Evolutionary conservation across 1,139 yeast genomes (phyloP).

Genomic region (Torulaspora globosa): DNA sequence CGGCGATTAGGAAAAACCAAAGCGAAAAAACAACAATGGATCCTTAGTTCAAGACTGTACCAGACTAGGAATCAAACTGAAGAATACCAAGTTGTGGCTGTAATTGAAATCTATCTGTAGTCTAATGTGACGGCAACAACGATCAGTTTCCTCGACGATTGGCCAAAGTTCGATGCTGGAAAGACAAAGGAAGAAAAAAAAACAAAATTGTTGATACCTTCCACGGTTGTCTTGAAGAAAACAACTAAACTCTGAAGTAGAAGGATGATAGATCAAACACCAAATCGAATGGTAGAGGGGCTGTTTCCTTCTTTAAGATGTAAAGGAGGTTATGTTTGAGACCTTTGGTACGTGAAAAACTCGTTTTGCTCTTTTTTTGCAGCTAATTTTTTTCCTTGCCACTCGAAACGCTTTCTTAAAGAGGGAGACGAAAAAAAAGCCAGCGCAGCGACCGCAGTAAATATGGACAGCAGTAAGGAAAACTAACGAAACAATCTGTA

Average conservation of each 20-base stretch:
- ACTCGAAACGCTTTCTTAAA: constrained; percentile 7
- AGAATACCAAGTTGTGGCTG: neutral
- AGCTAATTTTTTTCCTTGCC: constrained; percentile 10
- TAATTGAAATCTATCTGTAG: neutral
- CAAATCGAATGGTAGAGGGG: neutral
- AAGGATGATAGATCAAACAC: neutral
- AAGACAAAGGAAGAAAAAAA: neutral
- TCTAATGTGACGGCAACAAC: neutral
- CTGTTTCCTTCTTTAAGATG: constrained; percentile 1
- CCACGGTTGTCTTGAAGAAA: neutral
- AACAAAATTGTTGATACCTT: neutral
- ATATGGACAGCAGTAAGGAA: neutral
- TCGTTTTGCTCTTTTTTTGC: constrained; percentile 7
- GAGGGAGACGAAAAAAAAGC: constrained; percentile 2
- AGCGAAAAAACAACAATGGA: too few relatives aligned
- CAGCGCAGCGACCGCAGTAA: neutral
- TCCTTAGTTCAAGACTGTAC: neutral
- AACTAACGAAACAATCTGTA: neutral
- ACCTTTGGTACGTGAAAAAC: constrained; percentile 1
- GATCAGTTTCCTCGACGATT: neutral
- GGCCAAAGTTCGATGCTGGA: neutral
- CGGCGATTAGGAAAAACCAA: too few relatives aligned
- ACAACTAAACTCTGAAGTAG: neutral
- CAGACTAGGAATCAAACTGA: neutral
- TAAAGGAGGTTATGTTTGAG: constrained; percentile 1